Evolutionary conservation across 176 grass and related monocot genomes (phyloP), one percentile per base, ranked within the genome.

Genomic region (Paspalum vaginatum): DNA sequence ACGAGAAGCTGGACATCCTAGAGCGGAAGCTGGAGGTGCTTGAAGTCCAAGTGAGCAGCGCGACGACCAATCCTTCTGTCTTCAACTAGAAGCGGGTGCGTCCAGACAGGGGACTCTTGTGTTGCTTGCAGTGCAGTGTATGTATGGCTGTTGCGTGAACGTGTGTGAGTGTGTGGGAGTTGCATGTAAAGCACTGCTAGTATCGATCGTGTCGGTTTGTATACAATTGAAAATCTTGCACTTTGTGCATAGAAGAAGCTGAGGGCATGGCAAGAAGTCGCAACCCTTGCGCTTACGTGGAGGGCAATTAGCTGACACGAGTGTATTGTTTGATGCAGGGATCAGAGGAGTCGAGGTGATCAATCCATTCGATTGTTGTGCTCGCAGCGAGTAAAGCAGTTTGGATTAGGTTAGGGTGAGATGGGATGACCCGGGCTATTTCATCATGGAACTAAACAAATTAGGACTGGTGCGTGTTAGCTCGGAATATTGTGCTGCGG

Each of bases 31-130:
- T 98, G 27, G 88, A 98, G 85, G 95, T 94, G 63, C 90, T 98
- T 27, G 92, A 98, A 61, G 92, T 98, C 15, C 95, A 98, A 91
- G 95, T 98, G 58, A 93, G 95, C 85, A 98, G 90, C 65, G 95
- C 92, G 14, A 93, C 90, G 25, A 89, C 92, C 80, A 98, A 98
- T 81, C 95, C 95, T n/a, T 98, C 90, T 5, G 83, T 94, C 54
- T 98, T 98, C 68, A 93, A 79, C 79, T 93, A 87, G 81, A 56
- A 58, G 40, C 15, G 32, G 3, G 32, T 32, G 32, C 3, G 6
- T 9, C 10, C 65, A 70, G n/a, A n/a, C n/a, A n/a, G n/a, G 37
- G 65, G 65, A 17, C 32, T 8, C 6, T 1, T 24, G 44, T 1
- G 2, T 42, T 57, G 72, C 32, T 24, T 57, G 18, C 37, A 44